Evolutionary conservation across 1,139 yeast species (phyloP).

Genomic region (Zygosaccharomyces sapae): DNA sequence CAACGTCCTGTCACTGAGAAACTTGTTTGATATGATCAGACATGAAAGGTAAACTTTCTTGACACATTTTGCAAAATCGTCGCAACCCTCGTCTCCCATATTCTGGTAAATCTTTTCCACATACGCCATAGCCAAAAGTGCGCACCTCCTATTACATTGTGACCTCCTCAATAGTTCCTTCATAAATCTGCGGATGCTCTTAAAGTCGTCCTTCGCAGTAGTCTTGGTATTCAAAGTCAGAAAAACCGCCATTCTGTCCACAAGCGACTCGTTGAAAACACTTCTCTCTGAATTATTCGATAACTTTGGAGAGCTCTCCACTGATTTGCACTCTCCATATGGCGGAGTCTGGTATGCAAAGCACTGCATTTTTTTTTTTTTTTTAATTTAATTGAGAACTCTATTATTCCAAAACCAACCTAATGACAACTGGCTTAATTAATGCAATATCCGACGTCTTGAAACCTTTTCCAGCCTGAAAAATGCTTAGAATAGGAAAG

Average conservation of each 20-base stretch:
- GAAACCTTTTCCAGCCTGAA: not conserved
- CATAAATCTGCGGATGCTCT: conserved; percentile 19
- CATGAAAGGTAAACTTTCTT: conserved; percentile 31
- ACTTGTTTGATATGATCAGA: conserved; percentile 33
- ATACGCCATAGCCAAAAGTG: conserved; percentile 28
- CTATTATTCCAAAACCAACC: not conserved
- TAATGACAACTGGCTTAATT: not conserved
- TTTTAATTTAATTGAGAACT: too few relatives aligned
- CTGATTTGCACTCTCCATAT: conserved; percentile 12
- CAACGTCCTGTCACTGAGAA: conserved; percentile 32
- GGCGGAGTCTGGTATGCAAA: conserved; percentile 29
- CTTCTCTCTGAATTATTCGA: conserved; percentile 9
- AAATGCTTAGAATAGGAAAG: conserved; percentile 2
- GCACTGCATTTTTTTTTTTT: conserved; percentile 3
- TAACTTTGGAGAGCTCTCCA: conserved; percentile 6
- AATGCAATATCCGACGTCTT: not conserved
- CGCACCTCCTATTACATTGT: conserved; percentile 25
- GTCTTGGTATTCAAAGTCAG: conserved; percentile 12
- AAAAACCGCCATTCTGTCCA: conserved; percentile 10
- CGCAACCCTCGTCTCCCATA: conserved; percentile 14
- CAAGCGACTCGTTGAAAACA: conserved; percentile 6
- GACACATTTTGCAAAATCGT: conserved; percentile 32
- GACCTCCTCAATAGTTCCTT: conserved; percentile 32
- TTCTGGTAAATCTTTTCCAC: conserved; percentile 23
- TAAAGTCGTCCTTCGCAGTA: conserved; percentile 2